A percentile compares a stretch with the other conserved stretches of the same genome.
Conservation (phyloP, 345 rosid genomes). For the Citrus glauca region DNA sequence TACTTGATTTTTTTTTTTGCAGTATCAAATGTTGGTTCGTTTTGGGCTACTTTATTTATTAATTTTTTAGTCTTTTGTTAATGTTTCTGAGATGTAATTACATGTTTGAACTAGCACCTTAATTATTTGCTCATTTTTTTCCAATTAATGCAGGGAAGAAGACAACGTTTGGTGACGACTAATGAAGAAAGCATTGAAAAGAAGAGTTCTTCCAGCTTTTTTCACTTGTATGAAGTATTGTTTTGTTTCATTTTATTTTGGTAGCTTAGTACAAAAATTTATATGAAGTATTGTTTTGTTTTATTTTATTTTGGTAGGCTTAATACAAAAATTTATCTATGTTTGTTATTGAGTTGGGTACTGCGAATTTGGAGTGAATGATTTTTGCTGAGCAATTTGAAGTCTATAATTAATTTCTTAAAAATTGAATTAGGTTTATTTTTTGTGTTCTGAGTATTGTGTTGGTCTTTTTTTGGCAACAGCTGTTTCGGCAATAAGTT, state of each 20-base stretch:
- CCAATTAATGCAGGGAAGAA: conserved; percentile 30
- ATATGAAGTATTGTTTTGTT: not conserved
- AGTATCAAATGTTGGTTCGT: not conserved
- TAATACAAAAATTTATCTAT: not conserved
- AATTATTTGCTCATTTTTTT: no score
- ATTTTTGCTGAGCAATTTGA: not conserved
- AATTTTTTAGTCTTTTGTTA: no score
- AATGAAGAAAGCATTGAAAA: not conserved
- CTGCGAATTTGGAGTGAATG: not conserved
- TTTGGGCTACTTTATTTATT: not conserved
- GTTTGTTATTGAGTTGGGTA: not conserved
- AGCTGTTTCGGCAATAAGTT: not conserved
- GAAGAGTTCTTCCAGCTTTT: not conserved
- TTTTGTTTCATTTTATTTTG: not conserved
- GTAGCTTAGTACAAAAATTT: not conserved
- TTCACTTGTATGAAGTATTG: not conserved
- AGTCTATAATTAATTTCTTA: not conserved
- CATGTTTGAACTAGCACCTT: no score
- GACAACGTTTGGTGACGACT: conserved; percentile 22
- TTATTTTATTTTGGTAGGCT: not conserved
- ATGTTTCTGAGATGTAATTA: no score
- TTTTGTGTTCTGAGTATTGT: not conserved
- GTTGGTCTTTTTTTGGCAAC: not conserved
- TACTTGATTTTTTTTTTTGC: not conserved
- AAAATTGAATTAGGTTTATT: not conserved